Percentiles rank a stretch among this genome's conserved stretches.
Evolutionary conservation across 164 flowering plant genomes (phyloP).

Genomic region (Aristolochia contorta): DNA sequence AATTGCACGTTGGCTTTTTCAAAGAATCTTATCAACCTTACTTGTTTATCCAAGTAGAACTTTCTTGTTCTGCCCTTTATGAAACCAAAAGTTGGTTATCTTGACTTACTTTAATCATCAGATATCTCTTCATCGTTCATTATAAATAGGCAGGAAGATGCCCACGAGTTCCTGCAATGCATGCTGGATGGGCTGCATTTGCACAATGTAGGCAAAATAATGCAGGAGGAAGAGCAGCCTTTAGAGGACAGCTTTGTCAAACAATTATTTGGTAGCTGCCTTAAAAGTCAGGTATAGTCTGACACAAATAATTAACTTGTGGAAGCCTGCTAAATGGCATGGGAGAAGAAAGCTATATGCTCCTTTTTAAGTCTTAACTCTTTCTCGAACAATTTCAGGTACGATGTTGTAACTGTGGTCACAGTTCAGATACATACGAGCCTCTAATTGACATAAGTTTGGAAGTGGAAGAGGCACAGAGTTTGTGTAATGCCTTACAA

Average conservation of each 20-base stretch:
- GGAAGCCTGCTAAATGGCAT: too few species aligned
- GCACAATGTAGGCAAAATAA: constrained; percentile 16
- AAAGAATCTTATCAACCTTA: neutral
- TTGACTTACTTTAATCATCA: constrained; percentile 8
- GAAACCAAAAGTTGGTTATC: neutral
- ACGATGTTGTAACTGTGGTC: constrained; percentile 65
- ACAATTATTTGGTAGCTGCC: constrained; percentile 75
- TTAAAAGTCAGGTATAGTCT: constrained; percentile 56
- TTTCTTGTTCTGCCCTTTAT: neutral
- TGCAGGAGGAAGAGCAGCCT: constrained; percentile 5
- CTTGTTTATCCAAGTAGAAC: neutral
- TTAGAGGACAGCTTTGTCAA: constrained; percentile 32
- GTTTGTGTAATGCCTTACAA: constrained; percentile 49
- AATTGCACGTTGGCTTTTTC: neutral
- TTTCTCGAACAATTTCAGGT: constrained; percentile 45
- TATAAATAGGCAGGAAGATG: constrained; percentile 80
- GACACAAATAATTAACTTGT: too few species aligned
- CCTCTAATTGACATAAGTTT: constrained; percentile 68
- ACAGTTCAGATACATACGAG: constrained; percentile 65
- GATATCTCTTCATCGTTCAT: constrained; percentile 53
- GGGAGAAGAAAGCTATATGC: too few species aligned
- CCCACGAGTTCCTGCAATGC: constrained; percentile 87
- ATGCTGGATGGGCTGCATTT: constrained; percentile 67
- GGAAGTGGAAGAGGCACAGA: constrained; percentile 65
- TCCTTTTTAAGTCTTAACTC: too few species aligned